These are phyloP conservation scores for Pezicula carpinea DNA, from an alignment of 2,329 filamentous ascomycete genomes.

Conservation along the genomic window DNA sequence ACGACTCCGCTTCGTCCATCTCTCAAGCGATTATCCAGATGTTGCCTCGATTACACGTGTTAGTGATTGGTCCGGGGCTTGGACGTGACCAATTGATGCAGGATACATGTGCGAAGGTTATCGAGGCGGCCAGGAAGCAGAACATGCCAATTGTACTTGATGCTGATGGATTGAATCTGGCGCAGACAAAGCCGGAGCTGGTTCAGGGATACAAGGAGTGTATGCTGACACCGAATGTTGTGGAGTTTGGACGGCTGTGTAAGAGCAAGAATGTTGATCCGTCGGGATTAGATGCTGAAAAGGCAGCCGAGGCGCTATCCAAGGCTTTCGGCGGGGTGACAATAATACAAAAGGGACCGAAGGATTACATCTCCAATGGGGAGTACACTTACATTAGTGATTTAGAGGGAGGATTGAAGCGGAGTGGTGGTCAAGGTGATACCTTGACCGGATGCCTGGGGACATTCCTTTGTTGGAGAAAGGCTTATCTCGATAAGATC, in stretches of 20 bases:
- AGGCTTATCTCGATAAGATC: constrained; percentile 76
- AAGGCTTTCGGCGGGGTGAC: constrained; percentile 80
- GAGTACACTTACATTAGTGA: constrained; percentile 71
- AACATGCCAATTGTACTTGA: constrained; percentile 82
- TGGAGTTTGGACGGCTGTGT: constrained; percentile 82
- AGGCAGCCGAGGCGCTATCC: constrained; percentile 61
- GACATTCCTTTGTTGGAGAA: constrained; percentile 83
- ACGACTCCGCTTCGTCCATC: constrained; percentile 55
- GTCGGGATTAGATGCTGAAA: constrained; percentile 30
- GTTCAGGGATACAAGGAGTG: constrained; percentile 78
- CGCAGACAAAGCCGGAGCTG: constrained; percentile 70
- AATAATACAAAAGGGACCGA: constrained; percentile 81
- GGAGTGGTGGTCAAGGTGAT: constrained; percentile 92
- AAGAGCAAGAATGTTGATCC: constrained; percentile 67
- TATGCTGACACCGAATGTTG: constrained; percentile 90
- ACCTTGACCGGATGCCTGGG: constrained; percentile 87
- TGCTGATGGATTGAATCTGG: constrained; percentile 79
- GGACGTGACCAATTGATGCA: constrained; percentile 90
- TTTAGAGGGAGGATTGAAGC: constrained; percentile 76
- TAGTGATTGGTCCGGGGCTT: constrained; percentile 89
- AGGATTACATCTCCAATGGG: constrained; percentile 82
- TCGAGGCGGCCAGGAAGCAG: constrained; percentile 69
- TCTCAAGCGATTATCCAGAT: constrained; percentile 69
- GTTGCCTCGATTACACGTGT: constrained; percentile 81
- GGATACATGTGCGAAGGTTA: constrained; percentile 73